Percentiles rank a stretch among this genome's conserved stretches.
phyloP scores from a whole-genome alignment of 345 rosid species.

The Stellera chamaejasme region DNA sequence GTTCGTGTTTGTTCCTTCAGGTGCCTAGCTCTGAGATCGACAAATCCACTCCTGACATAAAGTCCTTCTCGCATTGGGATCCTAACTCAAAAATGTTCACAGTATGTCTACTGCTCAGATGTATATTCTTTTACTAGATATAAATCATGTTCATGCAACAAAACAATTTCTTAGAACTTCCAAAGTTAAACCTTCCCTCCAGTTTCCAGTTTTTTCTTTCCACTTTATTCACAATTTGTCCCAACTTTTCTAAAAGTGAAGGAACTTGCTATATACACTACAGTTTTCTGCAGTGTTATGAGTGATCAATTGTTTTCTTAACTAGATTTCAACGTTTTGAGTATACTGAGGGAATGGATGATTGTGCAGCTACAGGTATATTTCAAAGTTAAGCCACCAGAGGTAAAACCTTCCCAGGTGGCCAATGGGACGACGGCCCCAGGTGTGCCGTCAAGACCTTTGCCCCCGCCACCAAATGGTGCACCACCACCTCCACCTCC shows the following conservation, averaged over 20 bases:
- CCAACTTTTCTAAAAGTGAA: neutral
- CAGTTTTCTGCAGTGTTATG: neutral
- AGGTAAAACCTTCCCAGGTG: slow-evolving; percentile 48
- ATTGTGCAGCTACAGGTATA: slow-evolving; percentile 74
- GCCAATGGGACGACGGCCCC: slow-evolving; percentile 58
- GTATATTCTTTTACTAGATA: too few relatives aligned
- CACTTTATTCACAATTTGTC: neutral
- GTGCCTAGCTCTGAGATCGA: slow-evolving; percentile 99
- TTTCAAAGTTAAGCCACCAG: slow-evolving; percentile 75
- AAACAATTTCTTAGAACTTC: too few relatives aligned
- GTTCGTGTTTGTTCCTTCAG: slow-evolving; percentile 27
- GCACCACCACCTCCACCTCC: slow-evolving; percentile 74
- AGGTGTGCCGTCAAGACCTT: slow-evolving; percentile 43
- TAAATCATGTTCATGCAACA: too few relatives aligned
- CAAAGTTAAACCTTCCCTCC: neutral
- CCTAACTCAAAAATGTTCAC: slow-evolving; percentile 99
- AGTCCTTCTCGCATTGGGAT: slow-evolving; percentile 99
- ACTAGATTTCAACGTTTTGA: neutral
- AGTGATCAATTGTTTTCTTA: neutral
- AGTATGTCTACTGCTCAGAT: slow-evolving; percentile 31
- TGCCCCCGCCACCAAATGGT: slow-evolving; percentile 52
- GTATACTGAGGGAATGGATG: neutral
- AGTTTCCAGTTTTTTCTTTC: neutral
- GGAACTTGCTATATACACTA: neutral
- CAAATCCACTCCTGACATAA: slow-evolving; percentile 66